Base-by-base conservation (phyloP, 192 early-diverging fungal genomes). In the Coemansia guatemalensis region DNA sequence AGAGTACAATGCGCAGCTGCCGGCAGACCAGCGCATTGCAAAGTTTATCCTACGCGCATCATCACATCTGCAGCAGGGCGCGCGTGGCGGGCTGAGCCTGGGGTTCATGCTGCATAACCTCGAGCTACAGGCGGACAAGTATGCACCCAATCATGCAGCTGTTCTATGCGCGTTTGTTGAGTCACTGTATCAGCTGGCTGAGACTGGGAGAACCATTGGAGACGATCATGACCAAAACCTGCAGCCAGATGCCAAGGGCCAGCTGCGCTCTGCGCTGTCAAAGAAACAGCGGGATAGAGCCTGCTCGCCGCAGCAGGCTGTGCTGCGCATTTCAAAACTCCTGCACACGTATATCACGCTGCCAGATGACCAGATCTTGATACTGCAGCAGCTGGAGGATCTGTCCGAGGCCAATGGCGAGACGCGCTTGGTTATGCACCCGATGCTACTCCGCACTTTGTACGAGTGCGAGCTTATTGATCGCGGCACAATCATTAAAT, bases 101-200 rank as follows among this genome's bases (percentile, higher is more conserved):
- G 78, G 78, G 9, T 81, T 81, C 39, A 81, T 81, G 78, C 55
- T 81, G 73, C 65, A 71, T 60, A 81, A 75, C 12, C 51, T 81
- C 5, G 69, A 81, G 53, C 39, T 61, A 12, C 60, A 68, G 26
- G 65, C 78, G 8, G 59, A 71, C 14, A 60, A 64, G 64, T 81
- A 72, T 65, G 58, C 69, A 18, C 64, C 78, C 12, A 70, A 63
- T 55, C 78, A 72, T 53, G 53, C 48, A 0, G 62, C 78, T 0
- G 59, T 81, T 8, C 61, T 81, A 23, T 81, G 78, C 44, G 78
- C 78, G 20, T 75, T 81, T 72, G 60, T 72, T 50, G 78, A 81
- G 69, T 72, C 69, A 11, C 47, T 81, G 44, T 75, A 75, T 20
- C 69, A 54, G 26, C 63, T 75, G 57, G 51, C 60, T 48, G 78